These are phyloP conservation scores for Colletotrichum eleusines DNA, from an alignment of 2,329 filamentous ascomycete genomes.

Conservation along the genomic window DNA sequence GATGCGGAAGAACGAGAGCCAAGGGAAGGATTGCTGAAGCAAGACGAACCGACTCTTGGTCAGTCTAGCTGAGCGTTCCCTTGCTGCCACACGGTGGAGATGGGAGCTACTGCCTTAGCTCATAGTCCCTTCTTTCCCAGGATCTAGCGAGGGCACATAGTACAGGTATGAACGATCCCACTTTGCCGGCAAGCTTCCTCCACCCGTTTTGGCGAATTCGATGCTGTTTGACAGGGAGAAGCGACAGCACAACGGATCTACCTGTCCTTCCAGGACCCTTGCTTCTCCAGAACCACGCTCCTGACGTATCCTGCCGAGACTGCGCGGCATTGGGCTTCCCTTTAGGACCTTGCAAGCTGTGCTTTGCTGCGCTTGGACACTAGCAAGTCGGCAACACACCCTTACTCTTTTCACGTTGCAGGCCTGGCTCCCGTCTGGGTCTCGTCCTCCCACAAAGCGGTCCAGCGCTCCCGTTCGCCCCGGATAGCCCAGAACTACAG, in stretches of 20 bases:
- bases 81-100: constrained; percentile 36
- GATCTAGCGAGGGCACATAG: neutral
- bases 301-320: neutral
- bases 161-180: constrained; percentile 3
- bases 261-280: constrained; percentile 2
- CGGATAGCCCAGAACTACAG: neutral
- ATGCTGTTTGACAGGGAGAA: constrained; percentile 14
- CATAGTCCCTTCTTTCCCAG: neutral
- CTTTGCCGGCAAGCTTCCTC: constrained; percentile 10
- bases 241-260: neutral
- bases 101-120: constrained; percentile 15
- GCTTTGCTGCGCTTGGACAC: neutral
- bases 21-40: constrained; percentile 7
- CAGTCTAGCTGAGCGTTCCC: constrained; percentile 29
- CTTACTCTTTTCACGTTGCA: constrained; percentile 1
- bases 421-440: constrained; percentile 10
- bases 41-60: constrained; percentile 5
- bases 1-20: constrained; percentile 26
- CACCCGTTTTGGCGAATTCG: constrained; percentile 6
- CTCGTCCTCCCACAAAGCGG: constrained; percentile 4
- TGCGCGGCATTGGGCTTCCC: constrained; percentile 4
- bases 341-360: constrained; percentile 2
- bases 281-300: constrained; percentile 10
- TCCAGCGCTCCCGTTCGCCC: constrained; percentile 20
- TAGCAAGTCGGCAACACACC: neutral